Evolutionary conservation across 257 asterid species (phyloP), one percentile per base, ranked within the genome.

Genomic region (Primulina tabacum): DNA sequence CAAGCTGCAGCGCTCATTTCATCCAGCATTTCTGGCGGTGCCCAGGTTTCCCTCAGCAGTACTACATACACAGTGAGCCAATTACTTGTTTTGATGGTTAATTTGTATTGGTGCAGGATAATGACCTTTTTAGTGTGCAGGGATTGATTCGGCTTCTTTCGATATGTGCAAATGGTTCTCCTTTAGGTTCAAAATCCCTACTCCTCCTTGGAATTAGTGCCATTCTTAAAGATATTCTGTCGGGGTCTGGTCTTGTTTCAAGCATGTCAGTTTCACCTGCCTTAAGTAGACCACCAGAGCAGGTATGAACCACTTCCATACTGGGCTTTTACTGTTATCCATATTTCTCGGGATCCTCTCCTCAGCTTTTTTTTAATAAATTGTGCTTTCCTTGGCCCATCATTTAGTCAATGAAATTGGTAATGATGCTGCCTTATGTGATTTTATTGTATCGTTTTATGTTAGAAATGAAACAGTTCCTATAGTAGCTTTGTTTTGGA

Each of bases 131-230:
- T 37, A 78, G 52, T 60, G 18, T 83, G 85, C 85, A 95, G 99
- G 99, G 98, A 60, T 89, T 92, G 84, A 84, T 95, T 60, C 88
- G 95, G 66, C 93, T 92, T 75, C 96, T 95, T 74, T 89, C 97
- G 7, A 88, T 95, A 29, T 92, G 98, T 64, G 97, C 96, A 72
- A 91, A 85, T 72, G 99, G 99, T 67, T 95, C 99, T 70, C 90
- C 88, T 60, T 81, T 88, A 50, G 98, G 98, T 64, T 76, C 98
- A 16, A 95, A 92, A 85, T 88, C 97, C 20, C 79, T 95, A 32
- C 87, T 95, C 62, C 88, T 85, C 67, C 93, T 92, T 62, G 98
- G 98, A 64, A 88, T 95, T 77, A 95, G 96, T 79, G 94, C 97
- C 73, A 92, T 87, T 76, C 89, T 95, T 78, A 95, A 88, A 82